Evolutionary conservation across 345 rosid genomes (phyloP).

Genomic region (Trapa incisa): DNA sequence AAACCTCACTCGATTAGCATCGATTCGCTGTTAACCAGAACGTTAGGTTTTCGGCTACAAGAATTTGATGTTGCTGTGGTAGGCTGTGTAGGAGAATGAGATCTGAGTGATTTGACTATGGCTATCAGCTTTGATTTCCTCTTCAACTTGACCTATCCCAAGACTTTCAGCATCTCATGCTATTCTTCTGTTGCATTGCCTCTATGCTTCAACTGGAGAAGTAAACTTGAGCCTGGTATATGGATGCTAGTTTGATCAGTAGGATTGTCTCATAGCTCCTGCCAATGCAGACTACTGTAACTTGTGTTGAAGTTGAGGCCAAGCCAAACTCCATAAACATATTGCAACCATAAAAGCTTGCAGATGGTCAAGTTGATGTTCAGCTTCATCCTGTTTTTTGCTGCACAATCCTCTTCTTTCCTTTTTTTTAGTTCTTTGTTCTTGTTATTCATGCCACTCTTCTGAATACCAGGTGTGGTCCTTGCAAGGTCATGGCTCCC

Average conservation of each 20-base stretch:
- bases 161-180: too few species aligned
- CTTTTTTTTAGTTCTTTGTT: background rate
- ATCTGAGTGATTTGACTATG: too few species aligned
- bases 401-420: background rate
- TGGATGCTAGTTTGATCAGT: background rate
- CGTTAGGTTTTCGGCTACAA: too few species aligned
- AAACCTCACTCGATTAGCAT: too few species aligned
- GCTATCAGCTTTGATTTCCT: too few species aligned
- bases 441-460: background rate
- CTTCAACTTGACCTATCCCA: too few species aligned
- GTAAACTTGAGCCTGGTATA: background rate
- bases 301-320: background rate
- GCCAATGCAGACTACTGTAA: too few species aligned
- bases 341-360: too few species aligned
- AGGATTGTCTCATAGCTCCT: background rate
- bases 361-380: background rate
- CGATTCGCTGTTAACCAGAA: too few species aligned
- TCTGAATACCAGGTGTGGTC: constrained; percentile 62
- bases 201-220: background rate
- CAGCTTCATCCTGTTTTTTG: background rate
- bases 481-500: constrained; percentile 89
- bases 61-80: too few species aligned
- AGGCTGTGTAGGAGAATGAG: too few species aligned
- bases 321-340: too few species aligned
- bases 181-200: background rate